Evolutionary conservation across 2,329 filamentous ascomycete species (phyloP), one percentile per base, ranked within the genome.

Genomic region (Colletotrichum gigasporum): DNA sequence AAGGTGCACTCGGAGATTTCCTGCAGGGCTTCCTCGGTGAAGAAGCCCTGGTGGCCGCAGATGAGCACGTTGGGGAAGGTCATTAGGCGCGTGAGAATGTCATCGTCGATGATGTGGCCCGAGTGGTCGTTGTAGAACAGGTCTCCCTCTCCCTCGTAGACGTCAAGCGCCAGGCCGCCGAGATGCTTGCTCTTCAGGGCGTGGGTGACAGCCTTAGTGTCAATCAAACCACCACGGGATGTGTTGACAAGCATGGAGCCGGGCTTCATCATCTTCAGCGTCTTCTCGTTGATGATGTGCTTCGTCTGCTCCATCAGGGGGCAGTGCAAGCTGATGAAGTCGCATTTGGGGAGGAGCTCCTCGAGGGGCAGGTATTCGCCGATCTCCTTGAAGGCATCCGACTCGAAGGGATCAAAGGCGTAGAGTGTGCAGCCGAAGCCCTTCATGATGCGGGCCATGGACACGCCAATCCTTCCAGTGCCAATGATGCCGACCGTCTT

Each of bases 21-120:
- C 7, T 78, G 77, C 50, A 91, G 75, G 1, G 89, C 89, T 75
- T 91, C 88, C 32, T 84, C 78, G 5, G 89, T 91, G 69, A 91
- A 89, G 76, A 91, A 91, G 1, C 87, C 89, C 78, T 91, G 89
- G 69, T 91, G 89, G 0, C 89, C 88, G 67, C 85, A 89, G 63
- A 91, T 78, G 44, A 91, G 73, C 3, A 90, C 89, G 67, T 91
- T 91, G 63, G 84, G 89, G 69, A 91, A 91, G 1, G 88, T 90
- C 76, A 89, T 86, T 66, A 91, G 75, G 5, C 89, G 83, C 83
- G 88, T 89, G 44, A 91, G 78, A 59, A 85, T 80, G 69, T 91
- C 88, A 70, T 91, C 89, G 50, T 90, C 80, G 67, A 91, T 89
- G 69, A 91, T 87, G 66, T 88, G 83, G 12, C 79, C 82, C 5